Percentiles rank a stretch among this genome's conserved stretches.
Evolutionary conservation across 2,329 filamentous ascomycete genomes (phyloP).

Genomic region (Cylindrodendrum hubeiense): DNA sequence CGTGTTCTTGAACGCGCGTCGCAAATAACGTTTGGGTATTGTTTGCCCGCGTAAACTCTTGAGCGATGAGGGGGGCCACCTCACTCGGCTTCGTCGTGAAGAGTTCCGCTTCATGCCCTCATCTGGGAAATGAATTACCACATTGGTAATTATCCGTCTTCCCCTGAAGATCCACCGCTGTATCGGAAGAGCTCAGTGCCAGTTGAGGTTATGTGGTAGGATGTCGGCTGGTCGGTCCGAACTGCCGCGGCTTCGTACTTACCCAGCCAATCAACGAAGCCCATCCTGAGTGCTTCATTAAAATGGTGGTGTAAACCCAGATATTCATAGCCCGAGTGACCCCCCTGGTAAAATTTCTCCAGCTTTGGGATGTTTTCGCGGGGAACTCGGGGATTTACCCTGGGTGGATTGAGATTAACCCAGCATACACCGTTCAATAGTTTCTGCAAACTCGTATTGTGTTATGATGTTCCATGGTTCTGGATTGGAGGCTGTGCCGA

Average conservation of each 20-base stretch:
- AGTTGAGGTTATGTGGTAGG: conserved; percentile 19
- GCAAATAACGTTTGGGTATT: neutral
- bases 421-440: neutral
- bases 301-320: conserved; percentile 9
- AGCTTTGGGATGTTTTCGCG: conserved; percentile 2
- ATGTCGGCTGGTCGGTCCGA: conserved; percentile 35
- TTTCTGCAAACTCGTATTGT: neutral
- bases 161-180: conserved; percentile 17
- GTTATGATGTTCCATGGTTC: neutral
- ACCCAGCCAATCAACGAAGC: conserved; percentile 33
- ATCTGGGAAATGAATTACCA: neutral
- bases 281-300: conserved; percentile 9
- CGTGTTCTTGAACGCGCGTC: neutral
- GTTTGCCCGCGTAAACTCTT: neutral
- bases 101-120: conserved; percentile 18
- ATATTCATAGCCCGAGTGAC: conserved; percentile 28
- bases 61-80: neutral
- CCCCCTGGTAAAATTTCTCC: conserved; percentile 22
- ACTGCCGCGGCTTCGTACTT: conserved; percentile 28
- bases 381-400: conserved; percentile 17
- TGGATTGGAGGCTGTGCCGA: neutral
- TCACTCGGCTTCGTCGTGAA: neutral
- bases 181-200: conserved; percentile 9
- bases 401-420: neutral
- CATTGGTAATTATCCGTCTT: conserved; percentile 19